phyloP scores from a whole-genome alignment of 306 rosid genomes.

The Cucurbita maxima region DNA sequence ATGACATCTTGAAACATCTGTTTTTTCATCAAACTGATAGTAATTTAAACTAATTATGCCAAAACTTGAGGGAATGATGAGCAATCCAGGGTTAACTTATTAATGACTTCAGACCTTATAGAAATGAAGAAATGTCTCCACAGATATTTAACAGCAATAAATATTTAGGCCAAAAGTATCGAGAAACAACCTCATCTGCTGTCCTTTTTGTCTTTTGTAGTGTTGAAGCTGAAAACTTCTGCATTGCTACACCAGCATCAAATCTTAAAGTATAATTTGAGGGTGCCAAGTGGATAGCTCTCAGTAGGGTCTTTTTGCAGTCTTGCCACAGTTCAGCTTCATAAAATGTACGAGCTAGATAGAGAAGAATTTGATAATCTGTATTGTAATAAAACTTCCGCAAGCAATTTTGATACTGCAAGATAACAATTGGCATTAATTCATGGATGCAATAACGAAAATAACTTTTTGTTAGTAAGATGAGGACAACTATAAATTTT shows the following conservation, averaged over 20 bases:
- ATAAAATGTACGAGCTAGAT: conserved; percentile 89
- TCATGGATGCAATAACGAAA: conserved; percentile 9
- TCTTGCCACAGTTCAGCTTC: conserved; percentile 99
- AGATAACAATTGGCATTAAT: conserved; percentile 19
- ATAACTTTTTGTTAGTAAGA: neutral
- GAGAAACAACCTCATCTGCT: conserved; percentile 74
- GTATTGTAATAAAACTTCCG: conserved; percentile 87
- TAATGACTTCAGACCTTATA: neutral
- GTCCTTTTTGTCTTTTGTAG: conserved; percentile 82
- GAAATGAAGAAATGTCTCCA: neutral
- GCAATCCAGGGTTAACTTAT: no score
- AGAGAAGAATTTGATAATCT: conserved; percentile 87
- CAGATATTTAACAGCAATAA: neutral
- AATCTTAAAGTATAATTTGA: conserved; percentile 90
- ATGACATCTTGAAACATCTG: neutral
- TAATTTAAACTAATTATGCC: neutral
- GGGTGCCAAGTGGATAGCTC: conserved; percentile 96
- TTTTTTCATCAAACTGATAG: neutral
- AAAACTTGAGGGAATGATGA: no score
- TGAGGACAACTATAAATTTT: conserved; percentile 9
- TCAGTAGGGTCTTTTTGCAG: conserved; percentile 79
- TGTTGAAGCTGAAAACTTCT: conserved; percentile 92
- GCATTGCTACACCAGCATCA: conserved; percentile 97
- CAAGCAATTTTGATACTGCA: conserved; percentile 98
- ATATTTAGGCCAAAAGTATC: neutral